Evolutionary conservation across 176 grass and related monocot species (phyloP).

Genomic region (Otatea glauca): DNA sequence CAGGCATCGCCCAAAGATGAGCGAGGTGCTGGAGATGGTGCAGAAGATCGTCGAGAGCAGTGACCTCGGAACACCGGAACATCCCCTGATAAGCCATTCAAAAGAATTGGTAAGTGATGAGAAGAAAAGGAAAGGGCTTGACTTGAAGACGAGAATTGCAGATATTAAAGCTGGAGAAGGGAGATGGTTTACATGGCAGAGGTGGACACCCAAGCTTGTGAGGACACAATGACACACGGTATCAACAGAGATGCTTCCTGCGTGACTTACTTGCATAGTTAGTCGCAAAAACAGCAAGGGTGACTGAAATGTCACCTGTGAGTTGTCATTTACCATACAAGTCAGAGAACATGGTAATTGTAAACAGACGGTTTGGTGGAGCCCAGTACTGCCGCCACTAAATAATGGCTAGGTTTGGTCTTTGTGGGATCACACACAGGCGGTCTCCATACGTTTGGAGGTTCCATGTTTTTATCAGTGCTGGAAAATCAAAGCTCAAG

Average conservation of each 20-base stretch:
- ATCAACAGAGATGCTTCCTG: constrained; percentile 25
- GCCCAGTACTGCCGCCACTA: not conserved
- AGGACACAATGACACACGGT: constrained; percentile 66
- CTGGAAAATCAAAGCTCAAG: constrained; percentile 37
- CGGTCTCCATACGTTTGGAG: not conserved
- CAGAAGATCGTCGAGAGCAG: constrained; percentile 69
- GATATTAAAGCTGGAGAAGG: constrained; percentile 64
- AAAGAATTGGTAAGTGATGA: constrained; percentile 44
- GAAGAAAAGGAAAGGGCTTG: constrained; percentile 56
- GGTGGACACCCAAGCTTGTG: constrained; percentile 80
- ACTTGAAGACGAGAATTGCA: constrained; percentile 63
- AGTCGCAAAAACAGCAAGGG: constrained; percentile 14
- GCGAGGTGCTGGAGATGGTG: constrained; percentile 86
- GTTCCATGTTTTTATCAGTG: constrained; percentile 34
- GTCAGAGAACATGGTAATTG: constrained; percentile 22
- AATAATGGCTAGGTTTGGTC: constrained; percentile 39
- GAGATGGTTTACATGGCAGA: constrained; percentile 67
- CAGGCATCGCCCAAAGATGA: constrained; percentile 84
- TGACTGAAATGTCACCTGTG: constrained; percentile 30
- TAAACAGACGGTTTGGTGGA: constrained; percentile 28
- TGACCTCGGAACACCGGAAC: constrained; percentile 59
- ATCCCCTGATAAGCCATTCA: constrained; percentile 47
- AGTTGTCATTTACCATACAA: not conserved
- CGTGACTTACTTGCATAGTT: constrained; percentile 39
- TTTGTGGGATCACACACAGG: constrained; percentile 11